Percentiles rank a stretch among this genome's conserved stretches.
These are phyloP conservation scores for Cytospora chrysosperma DNA, from an alignment of 2,329 filamentous ascomycete species.

Conservation along the genomic window DNA sequence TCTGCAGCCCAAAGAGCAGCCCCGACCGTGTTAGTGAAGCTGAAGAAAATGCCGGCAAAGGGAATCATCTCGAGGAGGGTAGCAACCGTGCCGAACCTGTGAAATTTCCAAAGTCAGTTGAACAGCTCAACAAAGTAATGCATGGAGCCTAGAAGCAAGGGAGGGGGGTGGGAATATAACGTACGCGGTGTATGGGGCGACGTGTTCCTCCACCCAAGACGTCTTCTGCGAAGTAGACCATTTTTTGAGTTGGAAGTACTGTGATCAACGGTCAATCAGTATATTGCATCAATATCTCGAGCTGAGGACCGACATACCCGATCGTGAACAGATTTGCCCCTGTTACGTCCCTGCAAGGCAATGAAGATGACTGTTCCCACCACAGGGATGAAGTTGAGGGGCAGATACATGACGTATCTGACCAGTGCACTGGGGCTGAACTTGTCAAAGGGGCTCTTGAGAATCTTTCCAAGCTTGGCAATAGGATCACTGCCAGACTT, in stretches of 20 bases:
- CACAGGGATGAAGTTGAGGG: conserved; percentile 89
- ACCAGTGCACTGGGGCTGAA: conserved; percentile 64
- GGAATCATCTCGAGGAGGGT: conserved; percentile 84
- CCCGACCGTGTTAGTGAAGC: conserved; percentile 89
- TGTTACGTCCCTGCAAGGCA: conserved; percentile 62
- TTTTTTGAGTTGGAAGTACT: conserved; percentile 91
- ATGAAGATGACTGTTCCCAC: conserved; percentile 83
- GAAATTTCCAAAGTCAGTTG: not conserved
- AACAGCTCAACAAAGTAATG: not conserved
- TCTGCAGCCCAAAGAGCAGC: conserved; percentile 94
- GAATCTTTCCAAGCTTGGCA: conserved; percentile 53
- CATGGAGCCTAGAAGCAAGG: not conserved
- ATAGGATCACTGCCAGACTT: conserved; percentile 60
- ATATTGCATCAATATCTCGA: conserved; percentile 29
- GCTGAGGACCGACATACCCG: conserved; percentile 43
- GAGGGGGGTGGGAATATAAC: conserved; percentile 40
- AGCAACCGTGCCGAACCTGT: conserved; percentile 71
- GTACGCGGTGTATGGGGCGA: conserved; percentile 78
- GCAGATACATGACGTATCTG: conserved; percentile 80
- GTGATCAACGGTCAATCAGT: conserved; percentile 52
- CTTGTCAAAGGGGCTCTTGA: conserved; percentile 57
- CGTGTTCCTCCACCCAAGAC: conserved; percentile 68
- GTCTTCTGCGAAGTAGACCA: conserved; percentile 67
- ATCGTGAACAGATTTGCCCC: conserved; percentile 51
- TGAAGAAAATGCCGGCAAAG: conserved; percentile 76